Percentiles rank a stretch among this genome's conserved stretches.
These are phyloP conservation scores for Diaporthe ilicicola DNA, from an alignment of 2,329 filamentous ascomycete genomes.

Conservation along the genomic window DNA sequence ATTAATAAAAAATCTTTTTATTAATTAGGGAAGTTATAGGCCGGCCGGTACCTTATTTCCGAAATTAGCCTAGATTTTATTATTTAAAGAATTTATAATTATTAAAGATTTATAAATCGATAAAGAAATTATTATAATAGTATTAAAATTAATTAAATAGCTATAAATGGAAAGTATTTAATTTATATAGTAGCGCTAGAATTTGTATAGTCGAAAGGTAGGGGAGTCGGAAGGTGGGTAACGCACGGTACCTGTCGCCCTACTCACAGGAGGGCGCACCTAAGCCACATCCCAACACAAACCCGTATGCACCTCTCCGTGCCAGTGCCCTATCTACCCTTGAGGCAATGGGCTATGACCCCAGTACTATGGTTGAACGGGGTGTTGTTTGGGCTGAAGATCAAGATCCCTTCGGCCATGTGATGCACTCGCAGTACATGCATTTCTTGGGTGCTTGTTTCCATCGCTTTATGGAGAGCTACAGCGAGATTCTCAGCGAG, in stretches of 20 bases:
- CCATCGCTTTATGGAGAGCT: slow-evolving; percentile 38
- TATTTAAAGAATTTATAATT: too few species aligned
- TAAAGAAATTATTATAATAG: too few species aligned
- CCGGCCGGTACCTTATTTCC: too few species aligned
- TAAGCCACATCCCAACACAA: slow-evolving; percentile 34
- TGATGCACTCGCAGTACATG: slow-evolving; percentile 39
- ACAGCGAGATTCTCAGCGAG: slow-evolving; percentile 37
- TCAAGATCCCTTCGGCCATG: slow-evolving; percentile 39
- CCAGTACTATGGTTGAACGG: slow-evolving; percentile 31
- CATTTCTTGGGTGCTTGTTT: slow-evolving; percentile 37
- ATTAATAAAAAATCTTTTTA: too few species aligned
- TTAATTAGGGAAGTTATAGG: too few species aligned
- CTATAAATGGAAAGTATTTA: too few species aligned
- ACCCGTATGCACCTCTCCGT: slow-evolving; percentile 34
- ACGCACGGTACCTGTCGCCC: slow-evolving; percentile 35
- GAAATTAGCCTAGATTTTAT: too few species aligned
- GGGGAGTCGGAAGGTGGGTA: too few species aligned
- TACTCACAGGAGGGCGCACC: slow-evolving; percentile 35
- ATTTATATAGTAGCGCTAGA: too few species aligned
- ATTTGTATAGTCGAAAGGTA: too few species aligned
- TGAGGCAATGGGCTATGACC: slow-evolving; percentile 35
- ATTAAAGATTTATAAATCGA: too few species aligned
- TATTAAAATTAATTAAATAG: too few species aligned
- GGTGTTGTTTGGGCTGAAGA: slow-evolving; percentile 40
- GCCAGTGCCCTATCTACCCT: slow-evolving; percentile 33